These are phyloP conservation scores for Diaporthe eres DNA, from an alignment of 2,329 filamentous ascomycete species.

Conservation along the genomic window DNA sequence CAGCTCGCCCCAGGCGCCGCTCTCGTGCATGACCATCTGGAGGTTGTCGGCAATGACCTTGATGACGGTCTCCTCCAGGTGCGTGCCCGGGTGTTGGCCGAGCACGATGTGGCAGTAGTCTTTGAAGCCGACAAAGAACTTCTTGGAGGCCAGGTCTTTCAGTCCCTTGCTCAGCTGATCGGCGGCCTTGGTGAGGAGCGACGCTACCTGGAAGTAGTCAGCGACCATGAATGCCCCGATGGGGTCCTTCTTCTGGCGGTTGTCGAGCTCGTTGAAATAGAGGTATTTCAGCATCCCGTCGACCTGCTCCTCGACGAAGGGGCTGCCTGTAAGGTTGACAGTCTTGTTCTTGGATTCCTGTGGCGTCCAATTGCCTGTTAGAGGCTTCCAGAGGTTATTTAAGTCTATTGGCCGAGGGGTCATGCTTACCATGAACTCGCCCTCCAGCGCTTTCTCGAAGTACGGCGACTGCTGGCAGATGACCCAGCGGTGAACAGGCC, in stretches of 20 bases:
- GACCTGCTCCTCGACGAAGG: not conserved
- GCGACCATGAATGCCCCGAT: not conserved
- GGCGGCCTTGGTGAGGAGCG: not conserved
- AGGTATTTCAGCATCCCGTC: slow-evolving; percentile 15
- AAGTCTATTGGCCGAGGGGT: too few species aligned
- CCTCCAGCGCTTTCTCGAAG: slow-evolving; percentile 13
- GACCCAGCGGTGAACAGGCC: slow-evolving; percentile 16
- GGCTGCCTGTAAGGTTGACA: not conserved
- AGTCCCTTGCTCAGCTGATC: not conserved
- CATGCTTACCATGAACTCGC: not conserved
- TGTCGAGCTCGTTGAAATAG: not conserved
- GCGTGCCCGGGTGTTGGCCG: not conserved
- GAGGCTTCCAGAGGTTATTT: too few species aligned
- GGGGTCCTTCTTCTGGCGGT: not conserved
- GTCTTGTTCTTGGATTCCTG: slow-evolving; percentile 26
- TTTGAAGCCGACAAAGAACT: not conserved
- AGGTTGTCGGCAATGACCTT: not conserved
- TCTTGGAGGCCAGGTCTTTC: not conserved
- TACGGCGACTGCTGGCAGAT: slow-evolving; percentile 18
- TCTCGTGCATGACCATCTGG: not conserved
- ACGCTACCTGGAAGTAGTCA: slow-evolving; percentile 27
- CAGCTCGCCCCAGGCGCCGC: slow-evolving; percentile 16
- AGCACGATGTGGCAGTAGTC: not conserved
- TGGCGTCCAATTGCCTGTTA: not conserved
- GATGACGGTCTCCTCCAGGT: slow-evolving; percentile 5